phyloP scores from a whole-genome alignment of 106 monocot species.

The Platanthera zijinensis region DNA sequence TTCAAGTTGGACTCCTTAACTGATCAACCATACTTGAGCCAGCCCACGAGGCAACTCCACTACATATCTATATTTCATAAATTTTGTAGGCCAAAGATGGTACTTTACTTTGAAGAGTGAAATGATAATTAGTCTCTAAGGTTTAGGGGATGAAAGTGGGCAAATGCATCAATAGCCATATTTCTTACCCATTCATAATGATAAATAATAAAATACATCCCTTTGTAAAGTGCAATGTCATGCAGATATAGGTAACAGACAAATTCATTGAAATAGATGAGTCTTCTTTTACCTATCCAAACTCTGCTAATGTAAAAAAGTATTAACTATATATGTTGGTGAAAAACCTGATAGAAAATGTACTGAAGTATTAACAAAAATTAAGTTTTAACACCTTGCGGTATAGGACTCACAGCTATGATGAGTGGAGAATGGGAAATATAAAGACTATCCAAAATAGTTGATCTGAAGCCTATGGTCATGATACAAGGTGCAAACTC shows the following conservation, averaged over 20 bases:
- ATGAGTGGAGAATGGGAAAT: no score
- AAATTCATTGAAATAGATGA: not conserved
- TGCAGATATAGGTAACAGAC: not conserved
- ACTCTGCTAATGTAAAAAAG: not conserved
- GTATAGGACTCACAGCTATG: no score
- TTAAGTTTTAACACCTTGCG: no score
- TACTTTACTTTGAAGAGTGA: not conserved
- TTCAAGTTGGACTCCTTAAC: no score
- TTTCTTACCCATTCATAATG: not conserved
- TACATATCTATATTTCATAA: not conserved
- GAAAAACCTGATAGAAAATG: not conserved
- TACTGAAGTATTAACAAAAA: no score
- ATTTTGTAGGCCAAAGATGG: not conserved
- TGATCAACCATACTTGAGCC: no score
- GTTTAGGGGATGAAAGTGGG: not conserved
- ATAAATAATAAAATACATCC: not conserved
- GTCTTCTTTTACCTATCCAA: not conserved
- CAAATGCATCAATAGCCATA: not conserved
- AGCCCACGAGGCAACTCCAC: not conserved
- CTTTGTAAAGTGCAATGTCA: not conserved
- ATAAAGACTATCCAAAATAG: not conserved
- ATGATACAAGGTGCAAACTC: not conserved
- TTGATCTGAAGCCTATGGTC: not conserved
- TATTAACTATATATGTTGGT: not conserved
- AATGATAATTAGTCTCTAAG: not conserved